These are phyloP conservation scores for Populus pruinosa DNA, from an alignment of 345 rosid species.

Conservation along the genomic window DNA sequence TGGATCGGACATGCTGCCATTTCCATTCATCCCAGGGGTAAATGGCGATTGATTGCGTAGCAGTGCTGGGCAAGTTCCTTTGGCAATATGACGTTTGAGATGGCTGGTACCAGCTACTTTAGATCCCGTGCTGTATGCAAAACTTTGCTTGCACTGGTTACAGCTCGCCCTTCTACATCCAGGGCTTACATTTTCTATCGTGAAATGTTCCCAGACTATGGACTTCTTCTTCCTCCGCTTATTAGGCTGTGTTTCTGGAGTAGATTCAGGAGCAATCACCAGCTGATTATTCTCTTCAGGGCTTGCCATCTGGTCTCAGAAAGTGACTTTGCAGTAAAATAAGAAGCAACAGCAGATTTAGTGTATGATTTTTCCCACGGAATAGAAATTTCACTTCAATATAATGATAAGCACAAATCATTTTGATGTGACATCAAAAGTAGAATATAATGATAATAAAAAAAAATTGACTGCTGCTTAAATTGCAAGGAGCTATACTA, in stretches of 20 bases:
- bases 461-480: too few relatives aligned
- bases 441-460: too few relatives aligned
- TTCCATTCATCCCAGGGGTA: conserved; percentile 46
- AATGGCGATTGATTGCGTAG: conserved; percentile 39
- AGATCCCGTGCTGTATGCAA: conserved; percentile 92
- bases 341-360: neutral
- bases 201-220: conserved; percentile 87
- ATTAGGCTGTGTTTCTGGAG: conserved; percentile 17
- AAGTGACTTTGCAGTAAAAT: conserved; percentile 13
- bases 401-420: neutral
- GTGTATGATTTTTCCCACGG: neutral
- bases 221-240: conserved; percentile 83
- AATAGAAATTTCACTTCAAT: neutral
- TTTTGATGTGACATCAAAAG: too few relatives aligned
- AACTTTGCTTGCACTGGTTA: conserved; percentile 92
- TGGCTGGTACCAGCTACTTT: conserved; percentile 97
- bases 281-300: conserved; percentile 4
- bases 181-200: conserved; percentile 61
- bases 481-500: too few relatives aligned
- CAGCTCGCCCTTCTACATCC: conserved; percentile 85
- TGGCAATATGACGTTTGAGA: conserved; percentile 87
- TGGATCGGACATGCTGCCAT: conserved; percentile 31
- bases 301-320: neutral
- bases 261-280: neutral
- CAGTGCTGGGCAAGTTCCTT: conserved; percentile 78